These are phyloP conservation scores for Rhizopogon sp. DNA, from an alignment of 768 basidiomycete species.

Conservation along the genomic window DNA sequence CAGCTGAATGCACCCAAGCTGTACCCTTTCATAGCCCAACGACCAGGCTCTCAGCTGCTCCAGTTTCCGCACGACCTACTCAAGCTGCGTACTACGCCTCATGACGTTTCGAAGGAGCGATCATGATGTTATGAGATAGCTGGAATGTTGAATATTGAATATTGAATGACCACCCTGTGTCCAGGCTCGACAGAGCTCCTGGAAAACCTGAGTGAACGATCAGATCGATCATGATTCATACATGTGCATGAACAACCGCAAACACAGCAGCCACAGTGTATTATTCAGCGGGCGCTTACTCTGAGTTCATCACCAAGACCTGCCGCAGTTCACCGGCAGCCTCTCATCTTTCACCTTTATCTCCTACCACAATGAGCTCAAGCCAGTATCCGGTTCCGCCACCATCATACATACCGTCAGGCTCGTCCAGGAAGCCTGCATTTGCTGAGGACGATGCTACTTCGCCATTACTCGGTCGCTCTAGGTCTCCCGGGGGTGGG, in stretches of 20 bases:
- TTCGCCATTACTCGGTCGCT: conserved; percentile 54
- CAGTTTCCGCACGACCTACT: neutral
- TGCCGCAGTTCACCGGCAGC: neutral
- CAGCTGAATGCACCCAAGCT: too few relatives aligned
- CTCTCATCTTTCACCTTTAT: conserved; percentile 5
- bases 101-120: neutral
- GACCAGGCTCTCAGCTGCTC: conserved; percentile 8
- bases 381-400: conserved; percentile 53
- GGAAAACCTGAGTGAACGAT: neutral
- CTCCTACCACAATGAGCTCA: conserved; percentile 42
- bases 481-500: conserved; percentile 42
- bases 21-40: conserved; percentile 1
- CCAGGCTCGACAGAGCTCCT: neutral
- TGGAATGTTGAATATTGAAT: too few relatives aligned
- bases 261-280: conserved; percentile 18
- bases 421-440: conserved; percentile 32
- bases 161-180: too few relatives aligned
- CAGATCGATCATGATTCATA: neutral
- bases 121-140: neutral
- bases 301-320: conserved; percentile 8
- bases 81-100: neutral
- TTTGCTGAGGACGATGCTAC: conserved; percentile 33
- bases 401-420: conserved; percentile 48
- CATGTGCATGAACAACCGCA: neutral
- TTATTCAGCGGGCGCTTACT: conserved; percentile 20